Base-by-base conservation (phyloP, 352 stramenopile genomes). In the Phytophthora parvispora region DNA sequence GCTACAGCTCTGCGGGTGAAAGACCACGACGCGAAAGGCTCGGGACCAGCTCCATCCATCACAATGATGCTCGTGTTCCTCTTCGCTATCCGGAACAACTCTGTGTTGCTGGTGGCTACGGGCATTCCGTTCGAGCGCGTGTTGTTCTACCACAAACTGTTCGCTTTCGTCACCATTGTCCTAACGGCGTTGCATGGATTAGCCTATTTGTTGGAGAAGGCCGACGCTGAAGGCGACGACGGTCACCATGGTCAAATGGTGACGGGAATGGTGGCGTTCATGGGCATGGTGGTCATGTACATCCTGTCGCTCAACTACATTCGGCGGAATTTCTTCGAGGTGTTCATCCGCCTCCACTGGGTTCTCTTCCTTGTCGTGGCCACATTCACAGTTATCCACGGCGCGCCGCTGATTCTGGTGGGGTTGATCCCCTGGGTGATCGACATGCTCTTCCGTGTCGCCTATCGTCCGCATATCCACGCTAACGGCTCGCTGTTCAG, bases 291-390 rank as follows among this genome's bases (percentile, higher is more conserved):
- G 24, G 47, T 42, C 20, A 62, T 80, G 9, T 47, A 69, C 15
- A 28, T 73, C 5, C 60, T 74, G 51, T 74, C 78, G 16, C 60
- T 84, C 5, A 50, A 57, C 15, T 24, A 32, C 15, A 70, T 86
- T 45, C 72, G 72, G 0, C 78, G 79, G 1, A 66, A 60, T 6
- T 84, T 77, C 43, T 87, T 79, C 60, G 64, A 87, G 45, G n/a
- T 84, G 4, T 87, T 84, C 38, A n/a, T 83, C 1, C 64, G 74
- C 5, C 22, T 61, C 12, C 79, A 87, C 60, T 83, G 71, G 70
- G 4, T 87, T 1, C 62, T 87, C 24, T 81, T 87, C 55, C 28
- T 81, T 24, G 50, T 67, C 7, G 65, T 87, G 32, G 45, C 81
- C 4, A 65, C 72, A 0, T 74, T 83, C n/a, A 47, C 62, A 0